Evolutionary conservation across 106 monocot genomes (phyloP), one percentile per base, ranked within the genome.

Genomic region (Allium cepa): DNA sequence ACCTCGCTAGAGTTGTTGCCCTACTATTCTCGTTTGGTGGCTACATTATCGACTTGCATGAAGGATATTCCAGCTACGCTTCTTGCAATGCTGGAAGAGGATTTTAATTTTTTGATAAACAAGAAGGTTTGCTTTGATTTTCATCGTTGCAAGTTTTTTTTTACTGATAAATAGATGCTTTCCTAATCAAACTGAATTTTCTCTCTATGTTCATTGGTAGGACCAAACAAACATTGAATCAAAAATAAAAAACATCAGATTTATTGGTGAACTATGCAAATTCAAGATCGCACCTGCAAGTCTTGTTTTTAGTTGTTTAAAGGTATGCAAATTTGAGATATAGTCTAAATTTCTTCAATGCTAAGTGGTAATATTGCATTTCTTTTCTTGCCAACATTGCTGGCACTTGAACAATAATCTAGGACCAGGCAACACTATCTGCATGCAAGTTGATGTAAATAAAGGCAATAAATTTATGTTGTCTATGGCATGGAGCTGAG

Each of bases 221-320:
- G 97, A 97, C 78, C 97, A 97, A 72, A 97, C 83, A 70, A 97
- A 97, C 63, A 97, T 97, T 65, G 97, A 97, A 70, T 92, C 92
- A 26, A 97, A 97, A 71, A 97, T 97, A 85, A 97, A 97, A 77
- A 97, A 97, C 70, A 97, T 92, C 61, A 81, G 97, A 52, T 97
- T 97, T 78, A 97, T 97, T 73, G 97, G 92, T 70, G 97, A 97
- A 76, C 78, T 97, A 4, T 97, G 97, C 82, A 97, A 97, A 76
- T 97, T 97, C 62, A 97, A 87, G 73, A 79, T 97, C 72, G 89
- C 89, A 69, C 79, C 97, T 58, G 46, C 92, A 46, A 75, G 82
- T 79, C 84, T 90, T 74, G 80, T 92, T 75, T 97, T 97, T 75
- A 86, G 76, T 72, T 97, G 97, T 62, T 82, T 97, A 51, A 97